Evolutionary conservation across 2,329 filamentous ascomycete genomes (phyloP), one percentile per base, ranked within the genome.

Genomic region (Arachnomyces sp.): DNA sequence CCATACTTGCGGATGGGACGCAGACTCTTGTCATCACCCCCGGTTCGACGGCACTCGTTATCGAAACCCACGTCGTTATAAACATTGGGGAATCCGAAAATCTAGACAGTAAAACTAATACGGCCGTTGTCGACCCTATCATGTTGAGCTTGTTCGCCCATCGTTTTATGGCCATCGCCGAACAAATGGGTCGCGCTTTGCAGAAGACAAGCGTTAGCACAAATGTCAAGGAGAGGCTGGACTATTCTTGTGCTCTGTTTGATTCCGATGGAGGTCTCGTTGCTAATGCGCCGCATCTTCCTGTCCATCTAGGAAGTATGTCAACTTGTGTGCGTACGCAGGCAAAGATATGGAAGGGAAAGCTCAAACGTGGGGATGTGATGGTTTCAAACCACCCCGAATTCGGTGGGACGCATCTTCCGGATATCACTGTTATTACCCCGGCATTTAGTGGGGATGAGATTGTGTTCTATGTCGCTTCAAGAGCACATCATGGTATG

Each of bases 1-100:
- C 88, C 0, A 85, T 94, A 63, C 74, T 94, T 43, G 86, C 86
- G 2, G 89, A 68, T 44, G 61, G 62, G n/a, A 66, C 53, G 7
- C 86, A 93, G 61, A 93, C 87, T 0, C 86, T 94, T 42, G 83
- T 93, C 0, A 77, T 93, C 4, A 83, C 84, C 0, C 86, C 86
- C 1, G 75, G 73, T 28, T 76, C 84, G 6, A 76, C 74, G 30
- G 86, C 85, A 0, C 59, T 89, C 7, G 70, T 92, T 25, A 78
- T 89, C n/a, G 71, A 83, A 46, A 90, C 85, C 0, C 87, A 93
- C 50, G 84, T 93, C 2, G 73, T 94, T 5, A 85, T 93, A 53
- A 84, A 90, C 48, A 74, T 88, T 40, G 77, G 78, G 34, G 76
- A 77, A 41, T 61, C 56, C 46, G 65, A 74, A 49, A 48, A 57